Percentiles rank a stretch among this genome's conserved stretches.
phyloP scores from a whole-genome alignment of 2,329 filamentous ascomycete species.

The Pestalotiopsis fici region DNA sequence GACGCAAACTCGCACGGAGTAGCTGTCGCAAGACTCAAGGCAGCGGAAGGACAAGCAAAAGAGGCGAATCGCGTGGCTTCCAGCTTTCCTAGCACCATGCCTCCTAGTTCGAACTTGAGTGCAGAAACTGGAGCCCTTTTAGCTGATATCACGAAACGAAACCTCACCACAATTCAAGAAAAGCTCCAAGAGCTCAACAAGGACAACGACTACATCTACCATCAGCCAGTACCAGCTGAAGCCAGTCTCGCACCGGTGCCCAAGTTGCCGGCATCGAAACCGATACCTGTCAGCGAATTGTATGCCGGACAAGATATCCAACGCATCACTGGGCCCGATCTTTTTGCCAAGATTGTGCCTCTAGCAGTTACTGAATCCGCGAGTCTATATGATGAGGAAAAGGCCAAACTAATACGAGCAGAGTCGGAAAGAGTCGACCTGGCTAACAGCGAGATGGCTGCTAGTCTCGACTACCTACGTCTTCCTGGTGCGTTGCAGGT shows the following conservation, averaged over 20 bases:
- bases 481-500: constrained; percentile 88
- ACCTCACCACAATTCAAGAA: constrained; percentile 78
- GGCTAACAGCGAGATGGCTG: constrained; percentile 93
- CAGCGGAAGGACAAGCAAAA: constrained; percentile 76
- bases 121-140: constrained; percentile 76
- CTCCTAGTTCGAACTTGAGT: constrained; percentile 79
- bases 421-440: constrained; percentile 92
- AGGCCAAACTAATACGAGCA: constrained; percentile 90
- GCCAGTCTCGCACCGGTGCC: constrained; percentile 79
- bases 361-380: constrained; percentile 95
- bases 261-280: constrained; percentile 93
- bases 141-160: constrained; percentile 81
- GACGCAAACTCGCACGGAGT: constrained; percentile 85
- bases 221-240: constrained; percentile 86
- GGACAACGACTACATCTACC: constrained; percentile 98
- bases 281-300: constrained; percentile 93
- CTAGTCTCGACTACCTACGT: constrained; percentile 90
- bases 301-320: constrained; percentile 98
- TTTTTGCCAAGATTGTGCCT: constrained; percentile 95
- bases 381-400: constrained; percentile 97
- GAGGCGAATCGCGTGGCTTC: constrained; percentile 77
- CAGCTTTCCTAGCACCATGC: constrained; percentile 77
- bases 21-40: constrained; percentile 79
- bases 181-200: constrained; percentile 76
- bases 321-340: constrained; percentile 92